A percentile compares a stretch with the other conserved stretches of the same genome.
Evolutionary conservation across 371 early-diverging fungal species (phyloP).

Genomic region (Agmasoma carcini): DNA sequence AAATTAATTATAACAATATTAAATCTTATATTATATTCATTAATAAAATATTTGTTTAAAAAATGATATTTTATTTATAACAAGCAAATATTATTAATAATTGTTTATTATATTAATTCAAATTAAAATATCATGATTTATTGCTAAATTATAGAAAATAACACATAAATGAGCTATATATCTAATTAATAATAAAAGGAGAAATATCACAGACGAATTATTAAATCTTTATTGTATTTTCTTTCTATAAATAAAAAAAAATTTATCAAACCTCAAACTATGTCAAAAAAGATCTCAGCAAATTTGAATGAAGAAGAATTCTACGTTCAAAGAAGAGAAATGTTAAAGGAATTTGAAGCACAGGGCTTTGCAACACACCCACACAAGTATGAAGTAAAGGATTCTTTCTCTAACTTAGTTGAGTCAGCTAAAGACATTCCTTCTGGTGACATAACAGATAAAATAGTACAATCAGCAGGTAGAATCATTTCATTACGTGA

Average conservation of each 20-base stretch:
- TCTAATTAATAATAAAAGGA: background rate
- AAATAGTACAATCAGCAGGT: conserved; percentile 39
- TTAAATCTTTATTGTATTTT: background rate
- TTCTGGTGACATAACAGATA: background rate
- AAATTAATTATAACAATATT: background rate
- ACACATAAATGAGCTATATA: background rate
- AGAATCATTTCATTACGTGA: conserved; percentile 36
- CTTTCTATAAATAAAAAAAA: background rate
- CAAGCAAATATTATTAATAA: background rate
- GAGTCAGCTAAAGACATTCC: background rate
- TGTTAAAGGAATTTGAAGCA: conserved; percentile 3
- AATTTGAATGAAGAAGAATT: conserved; percentile 38
- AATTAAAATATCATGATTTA: background rate
- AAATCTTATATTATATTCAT: background rate
- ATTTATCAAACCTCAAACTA: conserved; percentile 18
- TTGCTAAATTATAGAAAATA: background rate
- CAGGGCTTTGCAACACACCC: conserved; percentile 36
- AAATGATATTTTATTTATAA: background rate
- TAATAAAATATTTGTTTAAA: background rate
- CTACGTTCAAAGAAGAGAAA: conserved; percentile 23
- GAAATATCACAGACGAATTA: background rate
- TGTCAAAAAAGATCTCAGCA: background rate
- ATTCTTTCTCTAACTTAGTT: conserved; percentile 32
- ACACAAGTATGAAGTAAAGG: conserved; percentile 42
- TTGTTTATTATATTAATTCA: background rate